A percentile compares a stretch with the other conserved stretches of the same genome.
These are phyloP conservation scores for Phaeolepiota aurea DNA, from an alignment of 768 basidiomycete genomes.

Conservation along the genomic window DNA sequence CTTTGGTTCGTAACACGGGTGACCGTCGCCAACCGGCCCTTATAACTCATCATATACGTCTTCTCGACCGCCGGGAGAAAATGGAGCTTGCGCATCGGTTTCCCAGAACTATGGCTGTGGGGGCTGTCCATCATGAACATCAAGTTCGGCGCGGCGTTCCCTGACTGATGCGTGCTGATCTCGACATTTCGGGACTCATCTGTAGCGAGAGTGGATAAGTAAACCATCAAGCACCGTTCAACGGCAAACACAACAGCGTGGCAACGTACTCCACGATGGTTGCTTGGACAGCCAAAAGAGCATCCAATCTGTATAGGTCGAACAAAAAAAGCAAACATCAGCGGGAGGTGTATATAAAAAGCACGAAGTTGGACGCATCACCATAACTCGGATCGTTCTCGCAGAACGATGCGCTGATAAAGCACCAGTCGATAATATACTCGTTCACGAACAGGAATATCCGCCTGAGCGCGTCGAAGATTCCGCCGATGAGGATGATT, in stretches of 20 bases:
- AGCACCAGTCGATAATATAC: constrained; percentile 40
- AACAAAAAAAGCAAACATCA: no score
- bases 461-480: constrained; percentile 52
- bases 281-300: constrained; percentile 61
- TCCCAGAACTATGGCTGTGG: no score
- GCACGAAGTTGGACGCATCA: constrained; percentile 25
- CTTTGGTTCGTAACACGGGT: no score
- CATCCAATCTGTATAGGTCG: constrained; percentile 64
- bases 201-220: no score
- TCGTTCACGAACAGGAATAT: constrained; percentile 31
- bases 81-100: no score
- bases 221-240: no score
- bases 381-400: constrained; percentile 50
- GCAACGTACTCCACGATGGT: constrained; percentile 48
- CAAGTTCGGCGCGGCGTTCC: no score
- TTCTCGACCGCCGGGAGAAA: constrained; percentile 30
- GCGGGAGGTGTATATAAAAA: no score
- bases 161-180: no score
- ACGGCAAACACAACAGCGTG: no score
- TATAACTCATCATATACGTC: constrained; percentile 40
- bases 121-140: no score
- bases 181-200: no score
- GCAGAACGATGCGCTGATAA: constrained; percentile 54
- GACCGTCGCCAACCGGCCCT: constrained; percentile 31
- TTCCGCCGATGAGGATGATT: constrained; percentile 52